These are phyloP conservation scores for Podospora pseudocomata DNA, from an alignment of 495 filamentous ascomycete genomes.

Conservation along the genomic window DNA sequence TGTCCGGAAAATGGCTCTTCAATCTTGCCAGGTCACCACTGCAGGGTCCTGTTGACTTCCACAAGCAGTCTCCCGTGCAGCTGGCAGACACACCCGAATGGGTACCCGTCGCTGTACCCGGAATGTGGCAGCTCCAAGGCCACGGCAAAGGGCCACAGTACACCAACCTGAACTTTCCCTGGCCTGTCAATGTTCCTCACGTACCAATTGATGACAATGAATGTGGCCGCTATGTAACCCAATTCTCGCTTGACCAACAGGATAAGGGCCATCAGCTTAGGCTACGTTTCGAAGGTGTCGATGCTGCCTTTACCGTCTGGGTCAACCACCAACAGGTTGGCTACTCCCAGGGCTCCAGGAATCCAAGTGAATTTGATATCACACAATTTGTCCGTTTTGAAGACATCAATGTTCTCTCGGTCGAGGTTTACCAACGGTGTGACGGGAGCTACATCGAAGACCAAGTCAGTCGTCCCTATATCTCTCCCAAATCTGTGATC, in stretches of 20 bases:
- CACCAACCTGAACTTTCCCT: constrained; percentile 62
- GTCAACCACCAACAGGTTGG: constrained; percentile 62
- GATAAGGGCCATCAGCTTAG: constrained; percentile 44
- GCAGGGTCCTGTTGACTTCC: constrained; percentile 43
- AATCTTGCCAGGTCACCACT: constrained; percentile 50
- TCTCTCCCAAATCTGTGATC: neutral
- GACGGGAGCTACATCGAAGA: constrained; percentile 68
- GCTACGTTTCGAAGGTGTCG: constrained; percentile 67
- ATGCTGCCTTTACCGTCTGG: constrained; percentile 65
- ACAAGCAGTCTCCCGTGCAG: constrained; percentile 28
- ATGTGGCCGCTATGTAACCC: constrained; percentile 58
- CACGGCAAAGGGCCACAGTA: constrained; percentile 61
- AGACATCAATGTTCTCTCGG: constrained; percentile 51
- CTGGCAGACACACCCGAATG: constrained; percentile 39
- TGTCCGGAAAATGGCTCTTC: constrained; percentile 60
- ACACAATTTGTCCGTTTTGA: constrained; percentile 44
- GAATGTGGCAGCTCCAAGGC: constrained; percentile 69
- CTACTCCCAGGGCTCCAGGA: constrained; percentile 65
- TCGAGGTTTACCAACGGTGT: constrained; percentile 65
- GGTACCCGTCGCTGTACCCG: constrained; percentile 58
- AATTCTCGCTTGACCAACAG: constrained; percentile 43
- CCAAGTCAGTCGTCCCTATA: constrained; percentile 36
- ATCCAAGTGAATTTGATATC: constrained; percentile 66
- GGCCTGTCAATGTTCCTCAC: constrained; percentile 57
- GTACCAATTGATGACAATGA: constrained; percentile 63